Evolutionary conservation across 2,329 filamentous ascomycete species (phyloP).

Genomic region (Fusarium tjaetaba): DNA sequence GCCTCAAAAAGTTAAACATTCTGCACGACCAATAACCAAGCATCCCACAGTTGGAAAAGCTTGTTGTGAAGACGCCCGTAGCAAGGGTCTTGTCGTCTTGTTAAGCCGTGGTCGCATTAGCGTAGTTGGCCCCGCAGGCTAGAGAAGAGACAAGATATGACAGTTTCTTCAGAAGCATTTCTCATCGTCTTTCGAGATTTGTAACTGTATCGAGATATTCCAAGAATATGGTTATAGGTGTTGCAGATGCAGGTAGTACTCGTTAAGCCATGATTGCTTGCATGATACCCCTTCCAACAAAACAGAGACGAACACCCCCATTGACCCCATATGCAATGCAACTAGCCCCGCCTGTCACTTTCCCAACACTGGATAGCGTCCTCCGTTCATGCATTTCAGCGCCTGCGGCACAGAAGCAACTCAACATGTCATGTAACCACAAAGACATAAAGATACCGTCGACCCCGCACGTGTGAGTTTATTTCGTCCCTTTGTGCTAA

Average conservation of each 20-base stretch:
- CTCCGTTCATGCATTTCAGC: neutral
- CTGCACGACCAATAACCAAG: neutral
- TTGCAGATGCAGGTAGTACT: neutral
- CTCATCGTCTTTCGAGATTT: rapidly evolving
- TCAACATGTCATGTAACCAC: neutral
- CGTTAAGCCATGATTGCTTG: rapidly evolving
- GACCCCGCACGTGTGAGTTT: constrained; percentile 1
- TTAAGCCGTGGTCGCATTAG: constrained; percentile 10
- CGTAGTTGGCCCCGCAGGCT: constrained; percentile 13
- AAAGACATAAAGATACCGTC: neutral
- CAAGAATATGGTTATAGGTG: rapidly evolving
- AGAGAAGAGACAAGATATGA: neutral
- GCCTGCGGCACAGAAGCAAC: neutral
- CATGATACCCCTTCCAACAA: neutral
- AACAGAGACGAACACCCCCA: neutral
- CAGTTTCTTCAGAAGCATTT: neutral
- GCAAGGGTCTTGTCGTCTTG: neutral
- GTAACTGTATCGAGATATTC: neutral
- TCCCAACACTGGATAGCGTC: constrained; percentile 1
- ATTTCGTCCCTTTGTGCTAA: too few relatives aligned
- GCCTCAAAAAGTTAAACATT: neutral
- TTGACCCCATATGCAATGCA: neutral
- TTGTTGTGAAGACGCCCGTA: neutral
- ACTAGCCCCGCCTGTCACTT: neutral
- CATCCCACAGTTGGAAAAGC: neutral